Conservation (phyloP, 495 filamentous ascomycete genomes). For the Daldinia loculata region DNA sequence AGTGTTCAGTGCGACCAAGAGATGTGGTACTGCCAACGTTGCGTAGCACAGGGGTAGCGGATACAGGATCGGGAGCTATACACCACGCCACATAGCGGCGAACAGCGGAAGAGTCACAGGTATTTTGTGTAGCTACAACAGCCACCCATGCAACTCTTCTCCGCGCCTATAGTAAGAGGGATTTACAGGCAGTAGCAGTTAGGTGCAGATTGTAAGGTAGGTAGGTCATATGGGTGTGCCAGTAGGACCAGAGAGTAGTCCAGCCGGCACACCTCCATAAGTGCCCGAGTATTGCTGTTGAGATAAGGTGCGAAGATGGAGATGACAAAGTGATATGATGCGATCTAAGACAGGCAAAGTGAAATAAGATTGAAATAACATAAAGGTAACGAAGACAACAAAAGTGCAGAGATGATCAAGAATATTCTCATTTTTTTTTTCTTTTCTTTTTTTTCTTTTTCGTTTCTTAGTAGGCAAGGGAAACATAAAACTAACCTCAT, state of each 20-base stretch:
- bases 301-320: slow-evolving; percentile 21
- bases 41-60: slow-evolving; percentile 53
- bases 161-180: slow-evolving; percentile 35
- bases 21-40: slow-evolving; percentile 56
- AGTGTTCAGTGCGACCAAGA: slow-evolving; percentile 53
- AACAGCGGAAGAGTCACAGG: slow-evolving; percentile 38
- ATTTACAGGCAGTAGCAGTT: slow-evolving; percentile 35
- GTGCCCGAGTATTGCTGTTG: slow-evolving; percentile 26
- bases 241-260: slow-evolving; percentile 34
- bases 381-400: neutral
- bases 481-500: slow-evolving; percentile 52
- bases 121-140: slow-evolving; percentile 43
- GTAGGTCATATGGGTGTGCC: slow-evolving; percentile 21
- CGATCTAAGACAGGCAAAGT: slow-evolving; percentile 7
- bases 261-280: slow-evolving; percentile 30
- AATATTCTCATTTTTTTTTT: neutral
- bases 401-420: neutral
- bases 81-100: slow-evolving; percentile 48
- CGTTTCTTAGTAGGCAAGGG: neutral
- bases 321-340: slow-evolving; percentile 9
- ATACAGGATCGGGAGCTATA: slow-evolving; percentile 54
- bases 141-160: slow-evolving; percentile 43
- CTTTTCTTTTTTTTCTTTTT: neutral
- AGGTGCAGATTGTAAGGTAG: slow-evolving; percentile 40
- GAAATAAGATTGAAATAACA: slow-evolving; percentile 8